Base-by-base conservation (phyloP, 108 stramenopile species). In the Ochromonas danica region DNA sequence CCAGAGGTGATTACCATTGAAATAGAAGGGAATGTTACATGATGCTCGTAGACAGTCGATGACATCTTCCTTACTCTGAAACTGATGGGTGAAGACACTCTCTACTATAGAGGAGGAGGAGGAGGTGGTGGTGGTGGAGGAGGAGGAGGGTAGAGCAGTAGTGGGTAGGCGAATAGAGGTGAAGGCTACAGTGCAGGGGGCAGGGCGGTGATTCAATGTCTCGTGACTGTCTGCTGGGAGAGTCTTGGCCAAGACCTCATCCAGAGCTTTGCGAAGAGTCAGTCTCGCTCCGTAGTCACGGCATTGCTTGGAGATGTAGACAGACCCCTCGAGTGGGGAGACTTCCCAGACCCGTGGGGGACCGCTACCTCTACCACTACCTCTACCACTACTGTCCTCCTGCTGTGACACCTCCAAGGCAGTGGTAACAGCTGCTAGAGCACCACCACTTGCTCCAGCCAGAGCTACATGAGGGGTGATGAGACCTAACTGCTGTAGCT, bases 11-110 rank as follows among this genome's bases (percentile, higher is more conserved):
- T 31, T 31, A 10, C 63, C 63, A 67, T 67, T 67, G 63, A 67
- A 67, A 67, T 67, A 67, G 25, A 67, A 67, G 3, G 63, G 63
- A 67, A 67, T 67, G 31, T 67, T 67, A 36, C 63, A 67, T 6
- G 63, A 67, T 35, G 33, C 63, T 67, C 63, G 17, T 36, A 67
- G 31, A 36, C 30, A 22, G 6, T 22, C 17, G 25, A 67, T 67
- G 17, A 67, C 3, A 67, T 67, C 63, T 10, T 28, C 63, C 25
- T 67, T 67, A 36, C 31, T 33, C 10, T 22, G 31, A 67, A 67
- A 67, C 33, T 36, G 63, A 28, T 3, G 10, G 17, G 17, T 67
- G 63, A 67, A 67, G n/a, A n/a, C n/a, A n/a, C n/a, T n/a, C n/a
- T n/a, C n/a, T n/a, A n/a, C n/a, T n/a, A n/a, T n/a, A n/a, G n/a